phyloP scores from a whole-genome alignment of 768 basidiomycete genomes.

The Russula foetens region DNA sequence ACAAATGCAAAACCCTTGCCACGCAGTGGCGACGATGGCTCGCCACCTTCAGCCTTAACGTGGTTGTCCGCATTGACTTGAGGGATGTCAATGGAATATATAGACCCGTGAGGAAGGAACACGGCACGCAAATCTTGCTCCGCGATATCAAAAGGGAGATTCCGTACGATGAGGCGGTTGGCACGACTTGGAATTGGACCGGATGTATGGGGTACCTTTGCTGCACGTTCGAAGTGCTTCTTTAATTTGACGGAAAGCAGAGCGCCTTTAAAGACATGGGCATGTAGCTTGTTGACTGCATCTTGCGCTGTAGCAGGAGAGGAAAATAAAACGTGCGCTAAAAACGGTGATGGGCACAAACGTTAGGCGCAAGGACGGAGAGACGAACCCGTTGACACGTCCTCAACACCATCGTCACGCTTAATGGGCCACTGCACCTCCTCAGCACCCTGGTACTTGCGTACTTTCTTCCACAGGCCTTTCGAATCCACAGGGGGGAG shows the following conservation, averaged over 20 bases:
- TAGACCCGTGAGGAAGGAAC: constrained; percentile 83
- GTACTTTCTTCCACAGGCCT: constrained; percentile 75
- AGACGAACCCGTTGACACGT: constrained; percentile 43
- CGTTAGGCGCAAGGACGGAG: background rate
- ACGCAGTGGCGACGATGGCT: constrained; percentile 22
- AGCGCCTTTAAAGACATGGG: constrained; percentile 85
- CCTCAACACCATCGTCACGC: constrained; percentile 34
- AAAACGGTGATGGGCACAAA: background rate
- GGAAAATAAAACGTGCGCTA: constrained; percentile 69
- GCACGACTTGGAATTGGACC: constrained; percentile 53
- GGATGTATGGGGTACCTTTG: constrained; percentile 32
- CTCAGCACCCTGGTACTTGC: constrained; percentile 71
- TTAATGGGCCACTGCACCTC: constrained; percentile 64
- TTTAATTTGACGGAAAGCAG: constrained; percentile 84
- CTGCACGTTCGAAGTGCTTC: constrained; percentile 67
- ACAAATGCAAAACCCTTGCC: constrained; percentile 90
- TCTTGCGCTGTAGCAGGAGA: constrained; percentile 59
- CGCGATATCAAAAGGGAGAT: constrained; percentile 76
- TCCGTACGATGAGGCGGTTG: constrained; percentile 83
- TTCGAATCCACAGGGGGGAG: constrained; percentile 60
- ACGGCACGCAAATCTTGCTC: constrained; percentile 78
- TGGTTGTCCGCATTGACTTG: constrained; percentile 25
- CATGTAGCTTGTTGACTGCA: constrained; percentile 76
- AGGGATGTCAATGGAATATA: constrained; percentile 81
- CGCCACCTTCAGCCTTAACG: constrained; percentile 26